These are phyloP conservation scores for Xylaria sp. DNA, from an alignment of 2,329 filamentous ascomycete genomes.

Conservation along the genomic window DNA sequence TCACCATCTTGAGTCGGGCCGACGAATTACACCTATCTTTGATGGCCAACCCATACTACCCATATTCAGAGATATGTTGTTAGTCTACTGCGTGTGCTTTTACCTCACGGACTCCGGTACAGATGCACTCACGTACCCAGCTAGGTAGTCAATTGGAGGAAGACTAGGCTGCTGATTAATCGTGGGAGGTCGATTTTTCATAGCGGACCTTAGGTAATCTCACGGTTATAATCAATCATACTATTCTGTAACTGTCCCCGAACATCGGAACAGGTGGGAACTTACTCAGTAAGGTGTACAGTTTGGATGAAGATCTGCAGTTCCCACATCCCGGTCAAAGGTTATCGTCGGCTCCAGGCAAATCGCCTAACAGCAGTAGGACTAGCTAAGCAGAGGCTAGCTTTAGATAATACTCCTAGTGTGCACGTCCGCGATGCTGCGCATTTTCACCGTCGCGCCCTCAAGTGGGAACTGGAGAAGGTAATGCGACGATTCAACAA, in stretches of 20 bases:
- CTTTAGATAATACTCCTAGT: neutral
- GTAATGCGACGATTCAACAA: neutral
- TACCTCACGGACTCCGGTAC: too few species aligned
- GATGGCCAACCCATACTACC: neutral
- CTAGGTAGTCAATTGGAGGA: too few species aligned
- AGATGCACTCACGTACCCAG: too few species aligned
- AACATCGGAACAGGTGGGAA: too few species aligned
- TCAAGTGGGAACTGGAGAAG: neutral
- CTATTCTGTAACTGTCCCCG: too few species aligned
- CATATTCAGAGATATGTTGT: too few species aligned
- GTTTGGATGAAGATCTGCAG: slow-evolving; percentile 11
- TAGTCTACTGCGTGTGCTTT: too few species aligned
- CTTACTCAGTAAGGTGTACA: too few species aligned
- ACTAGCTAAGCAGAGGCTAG: neutral
- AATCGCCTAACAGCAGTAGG: neutral
- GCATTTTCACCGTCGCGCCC: slow-evolving; percentile 3
- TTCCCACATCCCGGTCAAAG: neutral
- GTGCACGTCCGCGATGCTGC: neutral
- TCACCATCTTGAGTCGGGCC: neutral
- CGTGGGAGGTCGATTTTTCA: too few species aligned
- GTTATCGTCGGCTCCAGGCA: slow-evolving; percentile 11
- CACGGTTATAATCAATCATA: neutral
- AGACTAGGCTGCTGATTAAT: too few species aligned
- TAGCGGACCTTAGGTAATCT: too few species aligned
- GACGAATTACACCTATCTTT: neutral